phyloP scores from a whole-genome alignment of 306 rosid genomes.

The Sicyos edulis region DNA sequence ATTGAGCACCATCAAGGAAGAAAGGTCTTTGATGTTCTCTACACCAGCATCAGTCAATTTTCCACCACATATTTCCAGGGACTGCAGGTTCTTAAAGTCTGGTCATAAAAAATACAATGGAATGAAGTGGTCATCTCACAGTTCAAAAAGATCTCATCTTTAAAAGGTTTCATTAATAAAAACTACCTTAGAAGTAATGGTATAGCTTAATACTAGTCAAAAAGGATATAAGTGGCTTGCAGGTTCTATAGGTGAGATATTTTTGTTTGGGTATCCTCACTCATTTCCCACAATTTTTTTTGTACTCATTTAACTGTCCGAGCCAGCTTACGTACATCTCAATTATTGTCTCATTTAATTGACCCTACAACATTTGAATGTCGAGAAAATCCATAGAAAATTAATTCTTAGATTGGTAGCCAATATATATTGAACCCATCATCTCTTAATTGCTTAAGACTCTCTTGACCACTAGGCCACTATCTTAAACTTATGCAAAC shows the following conservation, averaged over 20 bases:
- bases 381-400: no score
- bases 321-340: no score
- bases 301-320: no score
- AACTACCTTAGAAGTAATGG: not conserved
- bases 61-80: slow-evolving; percentile 93
- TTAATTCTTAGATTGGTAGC: no score
- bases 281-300: no score
- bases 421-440: no score
- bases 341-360: no score
- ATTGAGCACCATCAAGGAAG: slow-evolving; percentile 70
- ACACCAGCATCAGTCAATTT: slow-evolving; percentile 88
- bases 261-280: no score
- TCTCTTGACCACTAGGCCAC: no score
- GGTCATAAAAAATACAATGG: slow-evolving; percentile 18
- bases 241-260: not conserved
- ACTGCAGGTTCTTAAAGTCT: slow-evolving; percentile 81
- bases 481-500: no score
- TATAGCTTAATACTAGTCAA: not conserved
- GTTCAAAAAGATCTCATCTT: not conserved
- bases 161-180: not conserved
- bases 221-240: not conserved
- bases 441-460: no score
- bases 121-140: not conserved
- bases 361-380: no score
- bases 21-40: slow-evolving; percentile 71